Evolutionary conservation across 768 basidiomycete species (phyloP), one percentile per base, ranked within the genome.

Genomic region (Pleurotus salmoneostramineus): DNA sequence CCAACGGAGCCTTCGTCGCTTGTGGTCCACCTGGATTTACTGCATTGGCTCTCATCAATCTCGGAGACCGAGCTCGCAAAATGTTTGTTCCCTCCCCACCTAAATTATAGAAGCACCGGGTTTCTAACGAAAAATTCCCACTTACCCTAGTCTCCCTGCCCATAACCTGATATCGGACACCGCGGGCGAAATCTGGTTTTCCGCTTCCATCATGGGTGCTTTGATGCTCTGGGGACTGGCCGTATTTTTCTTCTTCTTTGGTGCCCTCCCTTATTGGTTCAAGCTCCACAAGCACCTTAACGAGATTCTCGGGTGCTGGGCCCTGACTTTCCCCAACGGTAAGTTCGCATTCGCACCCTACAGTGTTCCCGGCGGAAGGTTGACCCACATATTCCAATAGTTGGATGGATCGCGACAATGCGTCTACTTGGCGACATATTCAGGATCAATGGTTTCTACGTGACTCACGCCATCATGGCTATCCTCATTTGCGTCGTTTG

Each of bases 1-100:
- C 79, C 6, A 79, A 76, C 56, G 75, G 75, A 14, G 77, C 79
- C 3, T 79, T 81, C 61, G 72, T 81, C 35, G 77, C 75, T 33
- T 75, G 74, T 58, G 78, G 79, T 4, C 79, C 79, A 8, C 79
- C 78, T 11, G 78, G 78, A 2, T 81, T 81, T 63, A 81, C 78
- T 3, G 78, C 79, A 0, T 68, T 79, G 17, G 77, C 78, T 0
- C 68, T 79, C 34, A 72, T 81, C 60, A 75, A 75, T 50, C 71
- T 81, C 14, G 78, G 76, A n/a, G 67, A 64, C 21, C 64, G 67
- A 2, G 72, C 77, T 0, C 57, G 61, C 31, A 61, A 70, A 12
- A 77, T 78, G 78, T 79, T 51, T 62, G 69, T 50, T 35, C 35
- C 31, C 45, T 27, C 21, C 3, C 21, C 3, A 27, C 21, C 3